Evolutionary conservation across 345 rosid genomes (phyloP), one percentile per base, ranked within the genome.

Genomic region (Hypericum androsaemum): DNA sequence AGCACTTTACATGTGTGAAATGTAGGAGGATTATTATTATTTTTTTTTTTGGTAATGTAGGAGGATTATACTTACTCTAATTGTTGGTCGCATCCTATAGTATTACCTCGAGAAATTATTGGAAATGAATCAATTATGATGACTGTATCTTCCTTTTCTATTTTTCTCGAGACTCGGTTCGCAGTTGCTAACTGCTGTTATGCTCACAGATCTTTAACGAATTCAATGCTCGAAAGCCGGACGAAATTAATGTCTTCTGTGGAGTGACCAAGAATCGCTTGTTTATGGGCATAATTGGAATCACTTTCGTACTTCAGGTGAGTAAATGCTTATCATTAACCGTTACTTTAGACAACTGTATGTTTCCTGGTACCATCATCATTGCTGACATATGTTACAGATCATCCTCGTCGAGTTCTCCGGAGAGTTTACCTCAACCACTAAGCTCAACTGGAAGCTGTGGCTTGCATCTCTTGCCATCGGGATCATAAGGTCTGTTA

Each of bases 141-240:
- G 6, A 41, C 43, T n/a, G 8, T 35, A 1, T 36, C 13, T 12
- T 12, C 17, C 2, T 17, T 16, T 11, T 14, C 40, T 35, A 17
- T 3, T 47, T 9, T 2, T 53, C 51, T 46, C 28, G 43, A 12
- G 6, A 44, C 54, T 12, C 7, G 7, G 22, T 12, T 16, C n/a
- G 15, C n/a, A 17, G n/a, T 39, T 9, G 12, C 54, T 37, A 43
- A 38, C 51, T 61, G 10, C 48, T 36, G 50, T 53, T 60, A 50
- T 53, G 63, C 58, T 41, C 58, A 54, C 83, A 94, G 99, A 74
- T 94, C 52, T 94, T 88, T 67, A 88, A 88, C 17, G 99, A 88
- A 77, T 88, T 94, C 73, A 94, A 94, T 68, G 89, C 99, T 57
- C 80, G 99, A 54, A 94, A 83, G 65, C 99, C 94, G 2, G 99